A percentile compares a stretch with the other conserved stretches of the same genome.
These are phyloP conservation scores for Syzygium aromaticum DNA, from an alignment of 345 rosid genomes.

Conservation along the genomic window DNA sequence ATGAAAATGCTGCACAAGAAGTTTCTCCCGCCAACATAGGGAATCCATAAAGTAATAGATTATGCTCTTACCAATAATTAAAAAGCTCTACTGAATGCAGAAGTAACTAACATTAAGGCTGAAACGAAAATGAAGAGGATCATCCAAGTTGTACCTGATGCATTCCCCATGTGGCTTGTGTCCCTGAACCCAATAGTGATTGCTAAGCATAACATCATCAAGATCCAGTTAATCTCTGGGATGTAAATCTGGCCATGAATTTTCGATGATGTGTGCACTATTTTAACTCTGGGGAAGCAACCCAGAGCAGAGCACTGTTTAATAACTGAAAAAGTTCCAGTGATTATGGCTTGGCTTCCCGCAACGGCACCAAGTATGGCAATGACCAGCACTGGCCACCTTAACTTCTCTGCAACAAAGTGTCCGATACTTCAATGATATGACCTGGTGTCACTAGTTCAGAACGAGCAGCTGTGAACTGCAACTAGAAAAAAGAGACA, in stretches of 20 bases:
- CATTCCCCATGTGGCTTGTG: slow-evolving; percentile 81
- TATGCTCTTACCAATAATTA: not conserved
- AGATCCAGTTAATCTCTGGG: slow-evolving; percentile 89
- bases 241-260: slow-evolving; percentile 92
- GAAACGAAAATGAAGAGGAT: not conserved
- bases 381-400: slow-evolving; percentile 88
- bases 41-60: not conserved
- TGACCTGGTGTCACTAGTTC: not conserved
- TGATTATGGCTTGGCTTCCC: slow-evolving; percentile 91
- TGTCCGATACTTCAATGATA: not conserved
- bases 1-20: not conserved
- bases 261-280: slow-evolving; percentile 84
- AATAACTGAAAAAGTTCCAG: slow-evolving; percentile 87
- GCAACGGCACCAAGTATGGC: slow-evolving; percentile 95
- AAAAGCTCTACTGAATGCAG: not conserved
- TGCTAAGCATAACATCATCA: slow-evolving; percentile 81
- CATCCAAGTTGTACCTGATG: slow-evolving; percentile 48
- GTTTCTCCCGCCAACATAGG: not conserved
- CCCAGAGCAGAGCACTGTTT: slow-evolving; percentile 83
- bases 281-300: slow-evolving; percentile 80
- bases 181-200: slow-evolving; percentile 86
- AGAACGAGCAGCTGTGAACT: not conserved
- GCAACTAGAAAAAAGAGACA: not conserved
- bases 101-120: not conserved
- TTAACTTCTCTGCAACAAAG: slow-evolving; percentile 40